Evolutionary conservation across 208 protist species (phyloP).

Genomic region (Trypanosoma conorhini): DNA sequence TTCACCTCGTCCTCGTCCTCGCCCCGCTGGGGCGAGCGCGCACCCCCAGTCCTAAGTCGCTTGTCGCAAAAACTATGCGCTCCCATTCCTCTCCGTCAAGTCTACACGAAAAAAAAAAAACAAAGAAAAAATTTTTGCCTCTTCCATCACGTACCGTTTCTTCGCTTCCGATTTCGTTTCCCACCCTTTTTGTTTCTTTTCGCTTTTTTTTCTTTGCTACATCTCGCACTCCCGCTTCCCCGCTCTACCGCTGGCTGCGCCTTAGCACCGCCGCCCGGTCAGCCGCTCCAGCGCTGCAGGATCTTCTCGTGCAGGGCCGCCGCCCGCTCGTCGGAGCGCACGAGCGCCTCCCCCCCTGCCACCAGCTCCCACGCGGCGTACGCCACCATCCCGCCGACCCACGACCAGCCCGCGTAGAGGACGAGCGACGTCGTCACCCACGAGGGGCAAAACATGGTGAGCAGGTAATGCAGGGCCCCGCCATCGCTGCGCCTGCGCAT

Average conservation of each 20-base stretch:
- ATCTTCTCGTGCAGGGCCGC: slow-evolving; percentile 25
- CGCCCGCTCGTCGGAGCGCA: slow-evolving; percentile 1
- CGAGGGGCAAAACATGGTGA: slow-evolving; percentile 15
- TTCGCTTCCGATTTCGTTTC: not conserved
- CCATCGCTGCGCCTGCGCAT: slow-evolving; percentile 4
- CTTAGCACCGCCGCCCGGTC: not conserved
- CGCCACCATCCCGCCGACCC: slow-evolving; percentile 27
- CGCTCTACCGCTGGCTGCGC: not conserved
- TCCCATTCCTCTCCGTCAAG: no score
- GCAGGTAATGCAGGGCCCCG: slow-evolving; percentile 4
- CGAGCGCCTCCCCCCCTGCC: slow-evolving; percentile 17
- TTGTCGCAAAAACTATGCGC: not conserved
- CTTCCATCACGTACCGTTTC: not conserved
- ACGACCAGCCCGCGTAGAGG: slow-evolving; percentile 30
- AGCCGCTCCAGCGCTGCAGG: slow-evolving; percentile 18
- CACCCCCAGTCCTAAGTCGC: no score
- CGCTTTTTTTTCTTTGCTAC: slow-evolving; percentile 2
- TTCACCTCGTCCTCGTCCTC: no score
- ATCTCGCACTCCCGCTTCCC: not conserved
- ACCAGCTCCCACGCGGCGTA: slow-evolving; percentile 31
- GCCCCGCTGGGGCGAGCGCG: no score
- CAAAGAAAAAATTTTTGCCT: not conserved
- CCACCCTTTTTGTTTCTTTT: not conserved
- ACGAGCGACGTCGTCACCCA: slow-evolving; percentile 20
- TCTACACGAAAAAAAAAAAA: not conserved